Evolutionary conservation across 371 early-diverging fungal genomes (phyloP).

Genomic region (Neoconidiobolus thromboides): DNA sequence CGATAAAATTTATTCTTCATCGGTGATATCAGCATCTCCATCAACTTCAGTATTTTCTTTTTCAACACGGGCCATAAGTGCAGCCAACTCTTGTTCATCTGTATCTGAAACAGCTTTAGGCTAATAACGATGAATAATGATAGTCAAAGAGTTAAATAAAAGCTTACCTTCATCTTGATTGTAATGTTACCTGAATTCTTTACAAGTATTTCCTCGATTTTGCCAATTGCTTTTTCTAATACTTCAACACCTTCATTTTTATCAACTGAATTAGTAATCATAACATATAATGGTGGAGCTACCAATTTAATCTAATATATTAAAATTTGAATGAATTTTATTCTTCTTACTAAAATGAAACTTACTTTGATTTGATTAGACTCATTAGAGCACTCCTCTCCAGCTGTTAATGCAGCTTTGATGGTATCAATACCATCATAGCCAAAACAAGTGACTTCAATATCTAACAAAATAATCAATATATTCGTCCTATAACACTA

Average conservation of each 20-base stretch:
- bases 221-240: conserved; percentile 73
- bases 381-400: conserved; percentile 68
- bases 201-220: conserved; percentile 63
- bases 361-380: conserved; percentile 65
- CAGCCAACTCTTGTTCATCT: conserved; percentile 88
- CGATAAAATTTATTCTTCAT: conserved; percentile 12
- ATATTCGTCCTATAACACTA: background rate
- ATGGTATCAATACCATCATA: conserved; percentile 96
- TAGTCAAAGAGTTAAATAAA: background rate
- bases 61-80: conserved; percentile 79
- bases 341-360: background rate
- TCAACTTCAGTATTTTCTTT: conserved; percentile 87
- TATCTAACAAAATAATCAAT: conserved; percentile 29
- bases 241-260: conserved; percentile 67
- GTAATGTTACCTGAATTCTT: conserved; percentile 51
- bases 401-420: conserved; percentile 79
- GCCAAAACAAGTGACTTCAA: conserved; percentile 92
- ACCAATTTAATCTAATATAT: conserved; percentile 40
- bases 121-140: conserved; percentile 9
- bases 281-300: conserved; percentile 91
- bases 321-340: background rate
- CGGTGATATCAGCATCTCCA: conserved; percentile 72
- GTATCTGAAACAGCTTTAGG: conserved; percentile 76
- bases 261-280: conserved; percentile 75
- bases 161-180: conserved; percentile 62